Base-by-base conservation (phyloP, 345 rosid species). In the Eutrema japonicum region DNA sequence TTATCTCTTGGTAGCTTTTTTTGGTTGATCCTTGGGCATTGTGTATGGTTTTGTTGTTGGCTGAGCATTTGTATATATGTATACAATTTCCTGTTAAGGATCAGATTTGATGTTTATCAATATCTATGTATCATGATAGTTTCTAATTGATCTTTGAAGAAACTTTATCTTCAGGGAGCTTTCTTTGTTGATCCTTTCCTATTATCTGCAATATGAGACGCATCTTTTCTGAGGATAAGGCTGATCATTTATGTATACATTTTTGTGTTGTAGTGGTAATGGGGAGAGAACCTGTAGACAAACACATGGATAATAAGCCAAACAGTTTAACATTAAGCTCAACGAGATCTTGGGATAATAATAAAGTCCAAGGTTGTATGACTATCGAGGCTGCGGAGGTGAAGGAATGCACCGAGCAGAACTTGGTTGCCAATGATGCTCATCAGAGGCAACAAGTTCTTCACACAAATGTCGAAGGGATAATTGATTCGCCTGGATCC, bases 281-380 rank as follows among this genome's bases (percentile, higher is more conserved):
- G 98, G 96, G 93, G 69, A 85, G 85, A 77, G 88, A 89, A 61
- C 81, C 81, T 55, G 78, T 76, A 14, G 82, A 78, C 77, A 83
- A 81, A 58, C 80, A 81, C 73, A 83, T 84, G 90, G 89, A 88
- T 63, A 87, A 79, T 70, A 90, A 79, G 36, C 54, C 76, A 46
- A 84, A 84, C 46, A 88, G 90, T 73, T 73, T 65, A 3, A 30
- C 63, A n/a, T 38, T 10, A 26, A 65, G 60, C 41, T 76, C 75
- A 9, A 37, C 75, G 0, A 71, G 71, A 38, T 70, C 75, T 22
- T 74, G 88, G 9, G 76, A 65, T 55, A 80, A 73, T 73, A 64
- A 33, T 47, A 79, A 82, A 64, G 77, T 60, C 57, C 65, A 73
- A 64, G 66, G 32, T 69, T 45, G 82, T 71, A 80, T 85, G 1